Conservation (phyloP, 2,329 filamentous ascomycete genomes). For the Xylariaceae sp. region DNA sequence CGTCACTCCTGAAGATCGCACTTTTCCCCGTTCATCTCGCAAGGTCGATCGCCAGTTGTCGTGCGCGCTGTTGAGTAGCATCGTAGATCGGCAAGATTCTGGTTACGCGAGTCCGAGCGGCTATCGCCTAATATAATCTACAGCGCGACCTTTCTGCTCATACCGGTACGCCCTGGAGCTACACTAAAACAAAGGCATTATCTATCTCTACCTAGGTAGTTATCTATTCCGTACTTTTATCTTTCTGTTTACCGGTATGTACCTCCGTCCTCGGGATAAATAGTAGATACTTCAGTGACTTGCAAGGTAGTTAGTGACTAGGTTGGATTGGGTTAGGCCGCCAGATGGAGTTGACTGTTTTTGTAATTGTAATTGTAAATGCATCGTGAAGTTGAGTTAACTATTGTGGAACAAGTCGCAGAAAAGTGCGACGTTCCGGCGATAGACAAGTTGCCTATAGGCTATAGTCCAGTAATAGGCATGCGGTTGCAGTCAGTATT, state of each 20-base stretch:
- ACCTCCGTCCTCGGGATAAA: background rate
- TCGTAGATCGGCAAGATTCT: background rate
- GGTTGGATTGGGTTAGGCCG: background rate
- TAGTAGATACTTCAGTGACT: background rate
- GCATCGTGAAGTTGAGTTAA: background rate
- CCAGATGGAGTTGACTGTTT: background rate
- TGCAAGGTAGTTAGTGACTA: background rate
- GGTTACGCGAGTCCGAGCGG: background rate
- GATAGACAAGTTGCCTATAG: background rate
- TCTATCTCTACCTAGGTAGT: no score
- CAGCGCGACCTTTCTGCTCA: background rate
- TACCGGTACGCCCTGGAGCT: no score
- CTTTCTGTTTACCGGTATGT: no score
- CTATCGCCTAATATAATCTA: background rate
- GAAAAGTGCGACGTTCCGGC: no score
- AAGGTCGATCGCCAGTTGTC: background rate
- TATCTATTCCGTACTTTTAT: no score
- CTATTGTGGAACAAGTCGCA: background rate
- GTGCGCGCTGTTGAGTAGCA: background rate
- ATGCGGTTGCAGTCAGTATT: background rate
- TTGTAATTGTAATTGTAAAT: background rate
- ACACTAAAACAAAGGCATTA: no score
- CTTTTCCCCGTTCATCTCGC: slow-evolving; percentile 2
- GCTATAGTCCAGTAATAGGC: no score
- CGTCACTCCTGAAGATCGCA: slow-evolving; percentile 7